Base-by-base conservation (phyloP, 2,329 filamentous ascomycete species). In the Hawksworthiomyces lignivorus region DNA sequence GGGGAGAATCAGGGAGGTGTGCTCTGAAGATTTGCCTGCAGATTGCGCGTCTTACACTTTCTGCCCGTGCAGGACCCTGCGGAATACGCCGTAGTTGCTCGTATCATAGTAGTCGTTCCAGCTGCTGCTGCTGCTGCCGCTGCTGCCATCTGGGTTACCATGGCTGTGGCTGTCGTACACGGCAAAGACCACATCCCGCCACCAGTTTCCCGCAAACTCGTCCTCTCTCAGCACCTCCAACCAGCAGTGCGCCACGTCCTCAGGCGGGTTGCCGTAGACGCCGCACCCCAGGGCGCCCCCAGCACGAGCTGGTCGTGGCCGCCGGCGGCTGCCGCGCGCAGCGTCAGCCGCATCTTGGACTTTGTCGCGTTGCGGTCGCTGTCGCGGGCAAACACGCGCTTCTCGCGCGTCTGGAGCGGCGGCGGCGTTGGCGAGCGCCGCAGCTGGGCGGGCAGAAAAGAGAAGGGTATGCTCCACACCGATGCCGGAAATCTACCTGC, bases 281-380 rank as follows among this genome's bases (percentile, higher is more conserved):
- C 82, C 82, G 51, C 82, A 87, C 0, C 82, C 83, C 36, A 87
- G 55, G 0, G 82, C 82, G 0, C 82, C 82, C 2, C n/a, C n/a
- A 87, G 64, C 5, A 87, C 75, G 7, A 87, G 59, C 51, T 71
- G 65, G 20, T 69, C 64, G 53, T 84, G 79, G 2, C 67, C 67
- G 21, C 72, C 64, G 4, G 55, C 55, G n/a, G 70, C 80, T 2
- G 79, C 77, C 44, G 79, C 69, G 6, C 80, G 66, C 36, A 85
- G 58, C 18, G 70, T 66, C 19, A 80, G 54, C 19, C 78, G 63
- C 65, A 85, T 83, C 57, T 84, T 84, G 36, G 69, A 62, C 57
- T 75, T 77, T 51, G 73, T 83, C 28, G 74, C 48, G 0, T 69
- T 60, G 12, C 72, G 64, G 45, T 77, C 72, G 2, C 50, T 52